phyloP scores from a whole-genome alignment of 768 basidiomycete species.

The Podaxis carcinomalis region DNA sequence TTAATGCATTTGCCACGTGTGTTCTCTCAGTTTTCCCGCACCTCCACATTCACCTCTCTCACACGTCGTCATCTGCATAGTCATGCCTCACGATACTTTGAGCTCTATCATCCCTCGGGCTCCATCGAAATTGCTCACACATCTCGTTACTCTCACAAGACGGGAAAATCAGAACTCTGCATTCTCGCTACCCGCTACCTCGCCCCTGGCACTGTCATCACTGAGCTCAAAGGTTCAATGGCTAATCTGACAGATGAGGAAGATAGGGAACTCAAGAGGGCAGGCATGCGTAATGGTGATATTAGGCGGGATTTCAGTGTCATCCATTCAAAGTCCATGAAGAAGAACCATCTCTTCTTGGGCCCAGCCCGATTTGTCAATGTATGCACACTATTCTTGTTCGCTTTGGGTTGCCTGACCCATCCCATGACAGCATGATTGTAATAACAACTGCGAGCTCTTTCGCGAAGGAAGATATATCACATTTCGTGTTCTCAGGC shows the following conservation, averaged over 20 bases:
- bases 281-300: slow-evolving; percentile 68
- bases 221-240: slow-evolving; percentile 89
- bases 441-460: slow-evolving; percentile 84
- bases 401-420: slow-evolving; percentile 19
- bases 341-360: slow-evolving; percentile 88
- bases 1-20: slow-evolving; percentile 91
- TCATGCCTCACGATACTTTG: slow-evolving; percentile 86
- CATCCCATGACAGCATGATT: slow-evolving; percentile 64
- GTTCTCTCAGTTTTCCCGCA: slow-evolving; percentile 32
- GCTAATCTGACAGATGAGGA: slow-evolving; percentile 83
- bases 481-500: slow-evolving; percentile 79
- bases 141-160: slow-evolving; percentile 80
- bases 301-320: slow-evolving; percentile 88
- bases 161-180: slow-evolving; percentile 86
- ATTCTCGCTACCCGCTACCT: slow-evolving; percentile 78
- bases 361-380: slow-evolving; percentile 92
- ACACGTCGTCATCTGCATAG: slow-evolving; percentile 34
- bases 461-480: slow-evolving; percentile 88
- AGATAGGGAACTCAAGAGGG: slow-evolving; percentile 81
- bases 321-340: slow-evolving; percentile 87
- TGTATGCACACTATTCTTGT: slow-evolving; percentile 42
- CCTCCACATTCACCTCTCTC: slow-evolving; percentile 19
- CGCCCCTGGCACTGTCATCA: slow-evolving; percentile 65
- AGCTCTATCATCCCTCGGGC: slow-evolving; percentile 79
- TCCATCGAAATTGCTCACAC: slow-evolving; percentile 88